Base-by-base conservation (phyloP, 176 grass and related monocot species). In the Olyra latifolia region DNA sequence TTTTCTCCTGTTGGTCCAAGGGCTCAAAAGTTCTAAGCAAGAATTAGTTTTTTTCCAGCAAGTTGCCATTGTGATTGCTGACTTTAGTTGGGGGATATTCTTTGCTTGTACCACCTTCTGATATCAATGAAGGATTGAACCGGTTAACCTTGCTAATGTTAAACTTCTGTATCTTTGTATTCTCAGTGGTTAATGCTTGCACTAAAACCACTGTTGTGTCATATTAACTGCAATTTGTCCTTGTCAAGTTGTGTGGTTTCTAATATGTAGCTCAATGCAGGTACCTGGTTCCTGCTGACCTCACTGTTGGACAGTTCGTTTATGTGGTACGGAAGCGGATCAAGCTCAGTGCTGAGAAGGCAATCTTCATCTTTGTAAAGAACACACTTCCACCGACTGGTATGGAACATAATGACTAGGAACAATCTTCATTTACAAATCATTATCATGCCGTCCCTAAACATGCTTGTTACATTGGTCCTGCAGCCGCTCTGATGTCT, bases 311-410 rank as follows among this genome's bases (percentile, higher is more conserved):
- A 20, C 96, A 98, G 10, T 98, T 98, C 76, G 92, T 98, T 15
- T 98, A 98, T 4, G 96, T 98, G 23, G 96, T 98, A 39, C 86
- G 96, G 41, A 98, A 98, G 78, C 79, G 96, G 52, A 98, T 98
- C 80, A 95, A 98, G 86, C 96, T 98, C 48, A 91, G 92, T 40
- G 84, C 96, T 17, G 96, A 98, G 84, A 98, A 98, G 72, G 96
- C 96, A 5, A 98, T 98, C 70, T 98, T 98, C 79, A 93, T 98
- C 65, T 98, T 98, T 59, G 88, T 98, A 43, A 98, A 95, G 86
- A 91, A 95, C 64, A 89, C 96, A 3, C 92, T 98, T 68, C 96
- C 96, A 22, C 90, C 96, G 17, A 98, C 96, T 69, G 96, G 96
- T 98, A 50, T 79, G 75, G 17, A 23, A 83, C 32, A 35, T 9